phyloP scores from a whole-genome alignment of 768 basidiomycete species.

The Pleurotus eryngii region DNA sequence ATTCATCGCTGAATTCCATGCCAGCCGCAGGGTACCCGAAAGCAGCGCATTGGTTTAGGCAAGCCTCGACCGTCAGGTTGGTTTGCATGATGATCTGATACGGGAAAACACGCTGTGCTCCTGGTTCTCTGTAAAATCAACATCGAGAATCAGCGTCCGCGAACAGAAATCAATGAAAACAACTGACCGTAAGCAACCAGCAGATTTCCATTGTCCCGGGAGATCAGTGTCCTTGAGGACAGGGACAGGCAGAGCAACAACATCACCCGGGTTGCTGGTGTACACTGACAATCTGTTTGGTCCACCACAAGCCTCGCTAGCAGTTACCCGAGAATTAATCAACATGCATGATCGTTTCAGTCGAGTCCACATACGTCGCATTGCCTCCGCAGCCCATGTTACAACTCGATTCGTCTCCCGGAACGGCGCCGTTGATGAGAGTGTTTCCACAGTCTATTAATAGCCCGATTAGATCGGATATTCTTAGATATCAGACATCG shows the following conservation, averaged over 20 bases:
- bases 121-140: conserved; percentile 41
- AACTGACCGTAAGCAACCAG: conserved; percentile 64
- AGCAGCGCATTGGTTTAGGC: conserved; percentile 63
- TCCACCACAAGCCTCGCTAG: conserved; percentile 69
- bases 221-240: conserved; percentile 49
- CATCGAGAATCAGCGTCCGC: background rate
- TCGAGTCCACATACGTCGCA: conserved; percentile 41
- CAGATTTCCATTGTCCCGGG: conserved; percentile 61
- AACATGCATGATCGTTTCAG: background rate
- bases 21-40: conserved; percentile 75
- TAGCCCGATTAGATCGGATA: background rate
- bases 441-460: conserved; percentile 65
- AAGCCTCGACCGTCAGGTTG: conserved; percentile 64
- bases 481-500: background rate
- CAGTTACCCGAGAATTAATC: background rate
- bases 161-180: background rate
- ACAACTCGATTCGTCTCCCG: conserved; percentile 49
- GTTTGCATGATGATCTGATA: conserved; percentile 54
- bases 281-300: conserved; percentile 73
- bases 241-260: conserved; percentile 60
- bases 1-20: conserved; percentile 66
- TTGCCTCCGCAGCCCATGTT: conserved; percentile 76
- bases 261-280: conserved; percentile 38
- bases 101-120: conserved; percentile 47
- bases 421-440: conserved; percentile 57